Evolutionary conservation across 805 yeast genomes (phyloP), one percentile per base, ranked within the genome.

Genomic region (Hanseniaspora meyeri): DNA sequence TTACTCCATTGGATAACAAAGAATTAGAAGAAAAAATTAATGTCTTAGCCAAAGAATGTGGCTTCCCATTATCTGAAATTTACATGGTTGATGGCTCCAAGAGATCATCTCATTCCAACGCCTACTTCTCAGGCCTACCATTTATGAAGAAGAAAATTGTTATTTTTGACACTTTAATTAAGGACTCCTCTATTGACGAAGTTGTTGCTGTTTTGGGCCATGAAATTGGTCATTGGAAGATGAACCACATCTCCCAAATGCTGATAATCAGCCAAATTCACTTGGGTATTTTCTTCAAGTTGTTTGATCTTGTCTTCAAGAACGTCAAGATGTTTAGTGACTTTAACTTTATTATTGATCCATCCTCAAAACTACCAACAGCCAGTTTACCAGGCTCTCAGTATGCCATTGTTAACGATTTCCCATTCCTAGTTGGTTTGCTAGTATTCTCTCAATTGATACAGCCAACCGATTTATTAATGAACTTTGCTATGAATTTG

Each of bases 171-270:
- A 93, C 97, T 10, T 78, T 93, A 72, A 83, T 93, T 61, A 81
- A 86, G 59, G 84, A 87, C 58, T 82, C 89, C 37, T 72, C 89
- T 34, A 77, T 80, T 32, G 78, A 77, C 45, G 95, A 93, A 70
- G 87, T 89, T 43, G 87, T 89, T 53, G 97, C 97, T 53, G 96
- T 93, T 1, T 76, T 91, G 61, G 97, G 95, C n/a, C 99, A 93
- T 67, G 99, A 93, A 73, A 84, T 93, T 62, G 99, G 99, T 52
- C 99, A 93, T 69, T 93, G 99, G 99, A 83, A 84, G 64, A 77
- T 85, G 68, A 82, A 85, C 58, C 99, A 93, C 69, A 84, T 90
- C 59, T 74, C 90, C n/a, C 82, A 82, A 66, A 78, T 84, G 76
- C 70, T 93, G 64, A 64, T 77, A 5, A 77, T 83, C 60, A 74